Percentiles rank a stretch among this genome's conserved stretches.
phyloP scores from a whole-genome alignment of 768 basidiomycete species.

The Suillus alpinus region DNA sequence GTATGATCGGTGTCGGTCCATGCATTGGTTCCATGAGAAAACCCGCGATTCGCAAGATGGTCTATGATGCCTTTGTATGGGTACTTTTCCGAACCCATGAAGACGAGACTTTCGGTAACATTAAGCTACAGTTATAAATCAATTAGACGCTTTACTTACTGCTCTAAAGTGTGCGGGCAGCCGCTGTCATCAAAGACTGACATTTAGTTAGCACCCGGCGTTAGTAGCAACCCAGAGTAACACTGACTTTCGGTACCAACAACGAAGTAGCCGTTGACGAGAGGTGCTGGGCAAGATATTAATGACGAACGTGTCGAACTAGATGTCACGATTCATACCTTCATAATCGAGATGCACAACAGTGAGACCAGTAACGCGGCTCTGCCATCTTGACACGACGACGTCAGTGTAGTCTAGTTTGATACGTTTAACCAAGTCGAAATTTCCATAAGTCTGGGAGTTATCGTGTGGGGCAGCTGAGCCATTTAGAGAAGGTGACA shows the following conservation, averaged over 20 bases:
- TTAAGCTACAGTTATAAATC: not conserved
- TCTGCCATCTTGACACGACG: conserved; percentile 84
- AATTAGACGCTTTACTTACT: conserved; percentile 48
- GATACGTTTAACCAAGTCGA: conserved; percentile 76
- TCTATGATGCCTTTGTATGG: conserved; percentile 97
- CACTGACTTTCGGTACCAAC: conserved; percentile 84
- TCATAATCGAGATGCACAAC: conserved; percentile 91
- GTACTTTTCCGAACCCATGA: conserved; percentile 94
- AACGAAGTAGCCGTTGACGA: conserved; percentile 89
- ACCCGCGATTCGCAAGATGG: conserved; percentile 90
- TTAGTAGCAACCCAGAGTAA: conserved; percentile 4
- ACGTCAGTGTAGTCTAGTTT: conserved; percentile 79
- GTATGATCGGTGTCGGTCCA: conserved; percentile 98
- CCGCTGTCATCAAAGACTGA: conserved; percentile 92
- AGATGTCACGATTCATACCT: conserved; percentile 42
- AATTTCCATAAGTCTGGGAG: conserved; percentile 61
- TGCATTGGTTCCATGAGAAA: conserved; percentile 89
- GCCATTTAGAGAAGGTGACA: conserved; percentile 25
- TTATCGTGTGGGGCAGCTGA: conserved; percentile 13
- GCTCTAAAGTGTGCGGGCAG: conserved; percentile 94
- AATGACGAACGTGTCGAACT: conserved; percentile 9
- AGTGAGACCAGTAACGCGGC: conserved; percentile 80
- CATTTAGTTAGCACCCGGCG: not conserved
- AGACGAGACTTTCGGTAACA: conserved; percentile 62
- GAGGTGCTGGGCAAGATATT: conserved; percentile 54